Evolutionary conservation across 768 basidiomycete species (phyloP).

Genomic region (Suillus paluster): DNA sequence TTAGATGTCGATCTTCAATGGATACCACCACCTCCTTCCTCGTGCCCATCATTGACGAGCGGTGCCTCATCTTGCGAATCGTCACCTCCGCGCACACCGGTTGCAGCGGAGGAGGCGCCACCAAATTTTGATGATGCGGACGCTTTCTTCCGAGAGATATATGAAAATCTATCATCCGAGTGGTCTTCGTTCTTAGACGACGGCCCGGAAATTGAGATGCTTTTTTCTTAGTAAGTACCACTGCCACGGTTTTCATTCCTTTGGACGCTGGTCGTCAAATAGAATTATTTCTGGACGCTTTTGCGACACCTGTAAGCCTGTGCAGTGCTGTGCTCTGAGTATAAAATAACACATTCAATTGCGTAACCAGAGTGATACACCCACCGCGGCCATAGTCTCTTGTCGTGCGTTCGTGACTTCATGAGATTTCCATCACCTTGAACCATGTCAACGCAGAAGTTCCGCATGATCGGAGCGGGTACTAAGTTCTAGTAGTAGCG

Average conservation of each 20-base stretch:
- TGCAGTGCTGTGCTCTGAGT: background rate
- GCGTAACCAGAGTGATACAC: background rate
- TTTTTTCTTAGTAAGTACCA: background rate
- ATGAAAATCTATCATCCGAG: background rate
- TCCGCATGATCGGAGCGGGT: too few relatives aligned
- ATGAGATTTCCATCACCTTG: too few relatives aligned
- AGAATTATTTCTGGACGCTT: slow-evolving; percentile 1
- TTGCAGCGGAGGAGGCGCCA: background rate
- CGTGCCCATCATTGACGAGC: background rate
- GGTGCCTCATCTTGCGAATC: background rate
- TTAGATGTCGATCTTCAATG: background rate
- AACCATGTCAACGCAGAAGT: too few relatives aligned
- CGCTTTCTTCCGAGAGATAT: background rate
- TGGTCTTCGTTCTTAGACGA: background rate
- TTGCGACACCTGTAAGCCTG: background rate
- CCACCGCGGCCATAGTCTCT: too few relatives aligned
- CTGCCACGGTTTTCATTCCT: background rate
- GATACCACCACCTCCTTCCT: background rate
- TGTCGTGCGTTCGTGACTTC: too few relatives aligned
- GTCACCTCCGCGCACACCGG: background rate
- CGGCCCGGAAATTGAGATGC: background rate
- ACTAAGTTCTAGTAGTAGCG: too few relatives aligned
- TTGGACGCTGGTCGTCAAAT: background rate
- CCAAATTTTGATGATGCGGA: background rate
- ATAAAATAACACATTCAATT: background rate